A percentile compares a stretch with the other conserved stretches of the same genome.
Conservation (phyloP, 2,329 filamentous ascomycete species). For the Gyromitra esculenta region DNA sequence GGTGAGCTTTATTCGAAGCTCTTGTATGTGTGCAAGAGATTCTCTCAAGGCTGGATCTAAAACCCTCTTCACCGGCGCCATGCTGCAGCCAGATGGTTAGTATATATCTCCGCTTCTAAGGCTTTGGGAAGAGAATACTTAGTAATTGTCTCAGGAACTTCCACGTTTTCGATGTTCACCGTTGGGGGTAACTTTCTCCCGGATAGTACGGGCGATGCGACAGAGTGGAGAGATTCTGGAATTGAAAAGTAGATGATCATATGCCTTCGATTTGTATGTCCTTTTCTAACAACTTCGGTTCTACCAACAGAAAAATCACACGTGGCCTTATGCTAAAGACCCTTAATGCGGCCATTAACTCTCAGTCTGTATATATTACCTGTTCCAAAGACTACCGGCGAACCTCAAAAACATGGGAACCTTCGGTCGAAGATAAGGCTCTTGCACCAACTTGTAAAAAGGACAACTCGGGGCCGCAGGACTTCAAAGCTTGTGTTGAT, state of each 20-base stretch:
- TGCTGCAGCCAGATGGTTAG: slow-evolving; percentile 23
- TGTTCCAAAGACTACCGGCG: slow-evolving; percentile 50
- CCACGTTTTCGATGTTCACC: slow-evolving; percentile 34
- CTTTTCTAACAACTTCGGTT: slow-evolving; percentile 8
- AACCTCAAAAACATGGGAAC: slow-evolving; percentile 32
- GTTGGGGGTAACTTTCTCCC: slow-evolving; percentile 32
- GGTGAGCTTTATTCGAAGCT: slow-evolving; percentile 23
- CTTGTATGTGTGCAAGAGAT: slow-evolving; percentile 25
- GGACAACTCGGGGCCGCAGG: slow-evolving; percentile 52
- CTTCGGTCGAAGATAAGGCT: slow-evolving; percentile 27
- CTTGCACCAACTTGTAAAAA: slow-evolving; percentile 37
- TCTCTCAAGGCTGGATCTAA: slow-evolving; percentile 23
- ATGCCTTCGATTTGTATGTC: neutral
- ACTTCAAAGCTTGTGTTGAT: slow-evolving; percentile 48
- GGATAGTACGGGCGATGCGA: slow-evolving; percentile 19
- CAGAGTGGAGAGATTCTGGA: slow-evolving; percentile 29
- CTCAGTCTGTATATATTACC: slow-evolving; percentile 49
- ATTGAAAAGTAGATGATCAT: slow-evolving; percentile 13
- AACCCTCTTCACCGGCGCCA: slow-evolving; percentile 15
- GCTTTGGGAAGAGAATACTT: neutral
- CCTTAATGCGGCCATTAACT: slow-evolving; percentile 47
- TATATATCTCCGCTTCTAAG: neutral
- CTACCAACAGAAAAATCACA: slow-evolving; percentile 40
- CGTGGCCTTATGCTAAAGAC: slow-evolving; percentile 52
- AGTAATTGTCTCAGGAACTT: slow-evolving; percentile 19